These are phyloP conservation scores for Sechiopsis laciniata DNA, from an alignment of 306 rosid genomes.

Conservation along the genomic window DNA sequence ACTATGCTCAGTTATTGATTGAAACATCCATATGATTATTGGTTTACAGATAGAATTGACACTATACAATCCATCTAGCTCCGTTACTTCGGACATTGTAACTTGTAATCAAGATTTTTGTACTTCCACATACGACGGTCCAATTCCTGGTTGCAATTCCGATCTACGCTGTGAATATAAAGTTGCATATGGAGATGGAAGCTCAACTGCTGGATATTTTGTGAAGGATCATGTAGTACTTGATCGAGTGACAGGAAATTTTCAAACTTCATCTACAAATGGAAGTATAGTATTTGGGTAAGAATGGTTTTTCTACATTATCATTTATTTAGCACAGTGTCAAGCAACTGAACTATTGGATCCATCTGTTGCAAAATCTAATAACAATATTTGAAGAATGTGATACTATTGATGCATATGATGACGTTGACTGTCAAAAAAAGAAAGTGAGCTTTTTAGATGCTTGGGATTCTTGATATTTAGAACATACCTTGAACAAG, in stretches of 20 bases:
- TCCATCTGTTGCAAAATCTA: slow-evolving; percentile 4
- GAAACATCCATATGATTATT: slow-evolving; percentile 27
- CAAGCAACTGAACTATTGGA: neutral
- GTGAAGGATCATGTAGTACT: slow-evolving; percentile 60
- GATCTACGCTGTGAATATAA: slow-evolving; percentile 48
- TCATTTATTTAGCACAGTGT: neutral
- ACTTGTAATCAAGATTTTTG: slow-evolving; percentile 62
- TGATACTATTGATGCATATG: neutral
- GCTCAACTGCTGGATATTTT: slow-evolving; percentile 61
- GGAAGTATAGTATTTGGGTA: slow-evolving; percentile 69
- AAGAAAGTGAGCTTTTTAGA: neutral
- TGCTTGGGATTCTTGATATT: neutral
- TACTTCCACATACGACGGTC: slow-evolving; percentile 44
- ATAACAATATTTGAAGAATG: neutral
- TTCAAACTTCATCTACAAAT: slow-evolving; percentile 31
- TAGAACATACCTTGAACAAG: slow-evolving; percentile 1
- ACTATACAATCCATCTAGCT: slow-evolving; percentile 48
- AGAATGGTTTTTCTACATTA: slow-evolving; percentile 30
- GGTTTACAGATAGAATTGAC: slow-evolving; percentile 57
- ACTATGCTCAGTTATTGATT: slow-evolving; percentile 23
- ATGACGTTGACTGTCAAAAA: neutral
- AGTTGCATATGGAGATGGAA: slow-evolving; percentile 82
- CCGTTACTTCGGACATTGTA: slow-evolving; percentile 48
- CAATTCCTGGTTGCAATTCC: slow-evolving; percentile 47
- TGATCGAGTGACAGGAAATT: slow-evolving; percentile 43